phyloP scores from a whole-genome alignment of 1,139 yeast species.

The Saccharomycopsis phalli region DNA sequence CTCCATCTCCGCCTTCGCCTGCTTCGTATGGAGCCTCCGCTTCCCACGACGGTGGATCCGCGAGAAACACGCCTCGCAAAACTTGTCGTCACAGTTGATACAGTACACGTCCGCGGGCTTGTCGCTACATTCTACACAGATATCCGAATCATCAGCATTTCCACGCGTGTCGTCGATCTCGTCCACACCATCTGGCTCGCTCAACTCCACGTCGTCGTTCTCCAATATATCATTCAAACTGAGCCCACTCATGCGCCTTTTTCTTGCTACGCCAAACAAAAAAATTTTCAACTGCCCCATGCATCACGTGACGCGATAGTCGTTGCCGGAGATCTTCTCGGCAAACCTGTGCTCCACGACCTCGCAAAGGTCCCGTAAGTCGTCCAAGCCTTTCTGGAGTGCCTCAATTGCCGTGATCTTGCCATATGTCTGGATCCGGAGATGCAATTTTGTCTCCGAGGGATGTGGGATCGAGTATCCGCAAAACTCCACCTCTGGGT shows the following conservation, averaged over 20 bases:
- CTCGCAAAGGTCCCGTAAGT: constrained; percentile 73
- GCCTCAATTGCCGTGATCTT: constrained; percentile 86
- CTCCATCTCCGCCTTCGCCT: constrained; percentile 21
- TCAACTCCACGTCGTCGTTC: constrained; percentile 18
- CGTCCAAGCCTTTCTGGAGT: constrained; percentile 82
- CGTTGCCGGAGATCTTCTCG: constrained; percentile 37
- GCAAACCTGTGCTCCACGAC: constrained; percentile 75
- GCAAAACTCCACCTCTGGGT: constrained; percentile 95
- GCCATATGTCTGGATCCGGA: constrained; percentile 93
- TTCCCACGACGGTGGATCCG: constrained; percentile 61
- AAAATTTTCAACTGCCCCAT: too few species aligned
- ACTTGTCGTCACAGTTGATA: constrained; percentile 49
- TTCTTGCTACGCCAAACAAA: neutral
- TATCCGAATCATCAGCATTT: constrained; percentile 25
- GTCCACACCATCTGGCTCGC: constrained; percentile 8
- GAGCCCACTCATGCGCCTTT: constrained; percentile 2
- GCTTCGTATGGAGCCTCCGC: constrained; percentile 33
- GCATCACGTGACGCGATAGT: too few species aligned
- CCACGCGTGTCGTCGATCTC: constrained; percentile 19
- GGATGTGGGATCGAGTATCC: constrained; percentile 99
- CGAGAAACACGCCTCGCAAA: constrained; percentile 58
- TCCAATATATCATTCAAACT: constrained; percentile 19
- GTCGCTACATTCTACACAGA: constrained; percentile 62
- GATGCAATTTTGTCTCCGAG: constrained; percentile 79
- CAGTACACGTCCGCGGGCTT: constrained; percentile 57